phyloP scores from a whole-genome alignment of 2,329 filamentous ascomycete species.

The Nothophaeocryptopus gaeumannii region DNA sequence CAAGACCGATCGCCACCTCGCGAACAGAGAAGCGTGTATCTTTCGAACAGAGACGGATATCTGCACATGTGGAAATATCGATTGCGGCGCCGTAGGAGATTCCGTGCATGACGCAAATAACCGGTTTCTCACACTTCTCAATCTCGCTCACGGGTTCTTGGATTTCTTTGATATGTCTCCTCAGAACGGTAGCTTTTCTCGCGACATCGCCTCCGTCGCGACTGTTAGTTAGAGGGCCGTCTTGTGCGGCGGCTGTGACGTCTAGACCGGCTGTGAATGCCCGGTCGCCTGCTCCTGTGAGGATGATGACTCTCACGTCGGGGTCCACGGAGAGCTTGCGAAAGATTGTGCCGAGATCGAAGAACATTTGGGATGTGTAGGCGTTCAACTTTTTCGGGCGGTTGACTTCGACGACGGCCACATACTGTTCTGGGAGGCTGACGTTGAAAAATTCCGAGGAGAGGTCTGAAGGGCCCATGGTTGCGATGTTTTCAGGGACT shows the following conservation, averaged over 20 bases:
- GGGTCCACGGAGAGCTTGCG: slow-evolving; percentile 67
- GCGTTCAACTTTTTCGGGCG: slow-evolving; percentile 82
- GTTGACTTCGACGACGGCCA: slow-evolving; percentile 88
- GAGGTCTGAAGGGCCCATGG: slow-evolving; percentile 20
- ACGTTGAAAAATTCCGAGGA: slow-evolving; percentile 42
- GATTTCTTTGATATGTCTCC: slow-evolving; percentile 72
- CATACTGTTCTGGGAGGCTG: slow-evolving; percentile 64
- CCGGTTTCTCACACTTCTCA: slow-evolving; percentile 86
- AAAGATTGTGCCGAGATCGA: slow-evolving; percentile 73
- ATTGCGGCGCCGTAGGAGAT: slow-evolving; percentile 76
- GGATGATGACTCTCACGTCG: slow-evolving; percentile 70
- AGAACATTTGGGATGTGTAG: slow-evolving; percentile 75
- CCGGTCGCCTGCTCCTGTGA: slow-evolving; percentile 77
- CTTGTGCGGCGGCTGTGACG: slow-evolving; percentile 22
- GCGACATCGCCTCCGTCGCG: slow-evolving; percentile 24
- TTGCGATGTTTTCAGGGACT: background rate
- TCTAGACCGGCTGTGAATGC: slow-evolving; percentile 80
- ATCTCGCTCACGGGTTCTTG: slow-evolving; percentile 73
- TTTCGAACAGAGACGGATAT: slow-evolving; percentile 63
- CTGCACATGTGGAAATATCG: slow-evolving; percentile 64
- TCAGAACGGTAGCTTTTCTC: slow-evolving; percentile 42
- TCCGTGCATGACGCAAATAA: slow-evolving; percentile 78
- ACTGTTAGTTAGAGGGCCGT: slow-evolving; percentile 12
- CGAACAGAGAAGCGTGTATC: slow-evolving; percentile 66
- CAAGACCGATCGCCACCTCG: slow-evolving; percentile 77